Percentiles rank a stretch among this genome's conserved stretches.
These are phyloP conservation scores for Fusarium metavorans DNA, from an alignment of 2,329 filamentous ascomycete genomes.

Conservation along the genomic window DNA sequence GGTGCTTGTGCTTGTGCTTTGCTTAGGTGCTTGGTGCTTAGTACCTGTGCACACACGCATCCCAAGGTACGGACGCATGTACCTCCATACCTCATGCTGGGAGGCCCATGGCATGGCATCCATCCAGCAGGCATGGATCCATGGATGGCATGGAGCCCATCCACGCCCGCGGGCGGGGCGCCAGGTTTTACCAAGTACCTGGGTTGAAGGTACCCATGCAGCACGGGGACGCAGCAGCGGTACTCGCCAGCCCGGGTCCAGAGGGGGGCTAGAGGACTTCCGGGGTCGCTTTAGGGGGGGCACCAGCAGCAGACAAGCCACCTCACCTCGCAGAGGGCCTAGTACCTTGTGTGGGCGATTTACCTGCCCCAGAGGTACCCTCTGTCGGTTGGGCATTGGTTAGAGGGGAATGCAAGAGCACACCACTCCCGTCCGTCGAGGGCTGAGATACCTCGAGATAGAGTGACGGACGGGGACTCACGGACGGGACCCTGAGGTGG, in stretches of 20 bases:
- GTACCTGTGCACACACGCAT: neutral
- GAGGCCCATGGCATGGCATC: slow-evolving; percentile 17
- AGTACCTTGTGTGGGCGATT: slow-evolving; percentile 32
- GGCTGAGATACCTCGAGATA: slow-evolving; percentile 10
- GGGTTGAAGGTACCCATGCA: slow-evolving; percentile 37
- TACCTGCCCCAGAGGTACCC: slow-evolving; percentile 30
- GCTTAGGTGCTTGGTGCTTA: slow-evolving; percentile 2
- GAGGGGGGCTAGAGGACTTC: slow-evolving; percentile 31
- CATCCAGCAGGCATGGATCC: slow-evolving; percentile 19
- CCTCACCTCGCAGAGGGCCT: slow-evolving; percentile 26
- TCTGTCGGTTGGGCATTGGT: slow-evolving; percentile 26
- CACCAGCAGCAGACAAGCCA: slow-evolving; percentile 29
- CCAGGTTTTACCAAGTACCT: slow-evolving; percentile 40
- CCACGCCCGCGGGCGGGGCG: slow-evolving; percentile 27
- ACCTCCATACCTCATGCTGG: slow-evolving; percentile 21
- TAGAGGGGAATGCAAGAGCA: slow-evolving; percentile 31
- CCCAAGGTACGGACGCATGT: neutral
- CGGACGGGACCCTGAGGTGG: neutral
- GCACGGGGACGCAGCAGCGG: slow-evolving; percentile 36
- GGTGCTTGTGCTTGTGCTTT: neutral
- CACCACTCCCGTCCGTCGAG: slow-evolving; percentile 13
- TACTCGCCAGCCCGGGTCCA: slow-evolving; percentile 31
- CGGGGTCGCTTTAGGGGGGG: slow-evolving; percentile 26
- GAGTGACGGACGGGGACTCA: neutral
- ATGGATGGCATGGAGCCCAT: neutral